Evolutionary conservation across 2,329 filamentous ascomycete species (phyloP), one percentile per base, ranked within the genome.

Genomic region (Fusarium poae): DNA sequence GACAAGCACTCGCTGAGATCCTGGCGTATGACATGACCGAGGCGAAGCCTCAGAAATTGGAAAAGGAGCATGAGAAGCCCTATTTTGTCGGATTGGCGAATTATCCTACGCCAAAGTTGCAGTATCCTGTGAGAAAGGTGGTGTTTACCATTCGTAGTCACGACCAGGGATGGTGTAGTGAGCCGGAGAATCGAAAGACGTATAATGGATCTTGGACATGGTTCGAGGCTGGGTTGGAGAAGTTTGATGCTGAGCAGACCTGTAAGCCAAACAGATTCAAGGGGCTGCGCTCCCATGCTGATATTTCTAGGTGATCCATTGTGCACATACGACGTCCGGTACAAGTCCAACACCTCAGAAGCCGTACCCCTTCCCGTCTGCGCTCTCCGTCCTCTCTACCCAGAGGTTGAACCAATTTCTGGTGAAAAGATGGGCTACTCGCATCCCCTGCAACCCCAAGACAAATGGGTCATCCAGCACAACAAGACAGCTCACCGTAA

Each of bases 191-290:
- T 40, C 73, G 72, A 3, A 80, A 80, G 3, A 81, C 81, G 2
- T 89, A 83, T 56, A 67, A 74, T 0, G 79, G 76, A 4, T 86
- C 88, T 0, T 88, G 79, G 77, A 88, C 88, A 0, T 91, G 88
- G 88, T 89, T 90, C 61, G 88, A 90, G 57, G 86, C 83, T 18
- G 88, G 88, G 0, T 74, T 89, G 18, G 88, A 91, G 75, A 81
- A 82, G 5, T 85, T 87, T 48, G 84, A 85, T 44, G 79, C 79
- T 21, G 71, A 70, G 18, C 69, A 70, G 15, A 62, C 52, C 8
- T 78, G 78, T 79, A 66, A 70, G 78, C 65, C 18, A 5, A 16
- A 8, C 1, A 20, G 4, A 16, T 20, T 21, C 3, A 7, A 10
- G 9, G 21, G 21, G 5, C n/a, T 13, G 0, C n/a, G 3, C 4